phyloP scores from a whole-genome alignment of 2,329 filamentous ascomycete genomes.

The Periconia digitata region DNA sequence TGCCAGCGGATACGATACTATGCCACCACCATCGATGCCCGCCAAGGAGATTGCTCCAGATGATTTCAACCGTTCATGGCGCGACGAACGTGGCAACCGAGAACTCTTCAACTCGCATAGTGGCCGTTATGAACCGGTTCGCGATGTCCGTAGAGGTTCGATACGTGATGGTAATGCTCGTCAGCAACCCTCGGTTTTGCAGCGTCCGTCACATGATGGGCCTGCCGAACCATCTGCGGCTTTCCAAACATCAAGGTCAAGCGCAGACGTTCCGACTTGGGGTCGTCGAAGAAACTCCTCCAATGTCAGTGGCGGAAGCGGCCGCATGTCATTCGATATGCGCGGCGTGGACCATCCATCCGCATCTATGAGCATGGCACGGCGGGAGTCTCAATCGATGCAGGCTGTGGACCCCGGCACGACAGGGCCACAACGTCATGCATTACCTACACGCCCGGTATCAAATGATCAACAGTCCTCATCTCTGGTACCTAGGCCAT shows the following conservation, averaged over 20 bases:
- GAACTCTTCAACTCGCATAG: slow-evolving; percentile 96
- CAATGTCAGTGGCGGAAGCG: slow-evolving; percentile 84
- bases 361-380: slow-evolving; percentile 27
- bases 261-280: slow-evolving; percentile 66
- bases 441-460: slow-evolving; percentile 64
- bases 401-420: slow-evolving; percentile 28
- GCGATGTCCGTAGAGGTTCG: slow-evolving; percentile 69
- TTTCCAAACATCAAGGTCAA: slow-evolving; percentile 77
- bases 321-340: slow-evolving; percentile 61
- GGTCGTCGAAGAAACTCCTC: slow-evolving; percentile 82
- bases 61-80: slow-evolving; percentile 86
- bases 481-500: slow-evolving; percentile 22
- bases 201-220: slow-evolving; percentile 66
- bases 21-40: slow-evolving; percentile 51
- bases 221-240: slow-evolving; percentile 82
- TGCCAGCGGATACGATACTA: slow-evolving; percentile 56
- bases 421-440: slow-evolving; percentile 24
- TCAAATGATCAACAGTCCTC: slow-evolving; percentile 81
- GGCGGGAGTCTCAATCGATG: slow-evolving; percentile 33
- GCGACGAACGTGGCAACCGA: slow-evolving; percentile 69
- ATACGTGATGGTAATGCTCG: slow-evolving; percentile 69
- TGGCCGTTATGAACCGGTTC: slow-evolving; percentile 86
- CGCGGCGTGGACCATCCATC: slow-evolving; percentile 43
- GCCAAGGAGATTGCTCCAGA: slow-evolving; percentile 89
- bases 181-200: slow-evolving; percentile 77